Evolutionary conservation across 306 rosid species (phyloP).

Genomic region (Cicer chorassanicum): DNA sequence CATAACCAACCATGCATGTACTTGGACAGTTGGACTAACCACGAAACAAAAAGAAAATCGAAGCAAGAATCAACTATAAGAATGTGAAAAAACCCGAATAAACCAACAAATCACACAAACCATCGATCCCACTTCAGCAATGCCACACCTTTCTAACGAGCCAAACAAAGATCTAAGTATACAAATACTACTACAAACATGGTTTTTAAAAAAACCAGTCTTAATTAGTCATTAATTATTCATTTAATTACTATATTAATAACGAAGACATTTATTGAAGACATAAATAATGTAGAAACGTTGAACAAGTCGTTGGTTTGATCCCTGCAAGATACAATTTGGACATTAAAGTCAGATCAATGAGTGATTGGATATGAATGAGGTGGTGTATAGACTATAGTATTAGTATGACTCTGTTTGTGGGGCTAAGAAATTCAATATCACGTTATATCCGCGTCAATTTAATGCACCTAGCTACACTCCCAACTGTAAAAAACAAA

Average conservation of each 20-base stretch:
- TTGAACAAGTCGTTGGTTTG: not conserved
- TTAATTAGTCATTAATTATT: not conserved
- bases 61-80: too few relatives aligned
- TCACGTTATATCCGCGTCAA: conserved; percentile 82
- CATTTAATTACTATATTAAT: not conserved
- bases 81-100: too few relatives aligned
- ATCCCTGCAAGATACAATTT: conserved; percentile 26
- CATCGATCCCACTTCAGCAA: too few relatives aligned
- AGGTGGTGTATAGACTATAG: not conserved
- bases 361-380: conserved; percentile 33
- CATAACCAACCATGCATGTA: rapidly evolving
- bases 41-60: too few relatives aligned
- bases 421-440: conserved; percentile 42
- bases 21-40: too few relatives aligned
- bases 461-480: conserved; percentile 66
- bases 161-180: too few relatives aligned
- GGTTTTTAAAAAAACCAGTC: too few relatives aligned
- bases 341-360: conserved; percentile 1
- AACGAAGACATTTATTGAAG: not conserved
- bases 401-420: not conserved
- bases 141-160: too few relatives aligned
- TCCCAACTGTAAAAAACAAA: conserved; percentile 57
- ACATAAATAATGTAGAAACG: not conserved
- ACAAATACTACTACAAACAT: too few relatives aligned
- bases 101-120: too few relatives aligned